These are phyloP conservation scores for Solanum tarijense DNA, from an alignment of 257 asterid genomes.

Conservation along the genomic window DNA sequence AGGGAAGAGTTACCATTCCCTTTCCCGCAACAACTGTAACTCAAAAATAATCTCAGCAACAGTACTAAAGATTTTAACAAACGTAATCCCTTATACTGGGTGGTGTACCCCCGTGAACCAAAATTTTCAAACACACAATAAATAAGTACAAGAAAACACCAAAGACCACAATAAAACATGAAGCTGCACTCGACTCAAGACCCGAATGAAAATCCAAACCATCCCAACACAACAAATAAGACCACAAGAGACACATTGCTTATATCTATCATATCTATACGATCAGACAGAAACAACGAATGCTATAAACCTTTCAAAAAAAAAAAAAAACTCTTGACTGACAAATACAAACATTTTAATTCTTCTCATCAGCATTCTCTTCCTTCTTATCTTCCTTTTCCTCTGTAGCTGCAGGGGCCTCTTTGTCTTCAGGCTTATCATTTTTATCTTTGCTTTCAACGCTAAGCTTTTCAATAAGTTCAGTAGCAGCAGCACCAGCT, in stretches of 20 bases:
- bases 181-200: not conserved
- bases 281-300: constrained; percentile 7
- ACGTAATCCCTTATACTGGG: not conserved
- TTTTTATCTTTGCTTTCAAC: constrained; percentile 45
- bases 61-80: not conserved
- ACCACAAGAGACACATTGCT: constrained; percentile 4
- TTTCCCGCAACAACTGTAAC: not conserved
- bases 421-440: constrained; percentile 36
- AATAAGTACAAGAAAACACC: not conserved
- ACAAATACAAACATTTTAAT: constrained; percentile 14
- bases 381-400: constrained; percentile 24
- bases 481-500: constrained; percentile 39
- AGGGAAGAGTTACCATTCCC: not conserved
- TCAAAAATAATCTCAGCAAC: not conserved
- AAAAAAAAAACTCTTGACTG: constrained; percentile 3
- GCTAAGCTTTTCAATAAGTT: constrained; percentile 50
- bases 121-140: not conserved
- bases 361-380: constrained; percentile 20
- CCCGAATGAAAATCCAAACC: constrained; percentile 1
- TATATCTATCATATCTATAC: constrained; percentile 3
- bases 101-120: not conserved
- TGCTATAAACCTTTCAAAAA: constrained; percentile 13
- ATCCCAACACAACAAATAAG: constrained; percentile 4
- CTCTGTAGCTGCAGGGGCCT: constrained; percentile 19
- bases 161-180: not conserved